Evolutionary conservation across 208 protist species (phyloP).

Genomic region (Spongospora subterranea): DNA sequence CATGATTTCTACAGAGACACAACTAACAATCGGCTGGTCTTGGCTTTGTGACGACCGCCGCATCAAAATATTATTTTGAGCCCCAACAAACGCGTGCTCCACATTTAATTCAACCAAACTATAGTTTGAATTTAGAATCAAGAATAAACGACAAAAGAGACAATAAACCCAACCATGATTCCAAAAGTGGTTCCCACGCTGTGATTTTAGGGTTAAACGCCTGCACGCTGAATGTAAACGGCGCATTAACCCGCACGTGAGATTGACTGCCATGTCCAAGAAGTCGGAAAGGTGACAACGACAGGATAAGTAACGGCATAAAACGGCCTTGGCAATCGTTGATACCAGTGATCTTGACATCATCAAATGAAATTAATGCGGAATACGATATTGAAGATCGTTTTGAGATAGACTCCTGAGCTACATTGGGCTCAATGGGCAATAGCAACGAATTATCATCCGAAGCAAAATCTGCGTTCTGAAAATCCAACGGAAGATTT

Average conservation of each 20-base stretch:
- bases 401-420: background rate
- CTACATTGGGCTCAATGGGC: background rate
- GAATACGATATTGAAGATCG: background rate
- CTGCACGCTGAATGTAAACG: background rate
- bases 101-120: background rate
- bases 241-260: background rate
- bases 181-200: conserved; percentile 23
- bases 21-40: background rate
- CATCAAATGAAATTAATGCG: background rate
- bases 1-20: background rate
- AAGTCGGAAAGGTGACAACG: background rate
- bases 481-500: background rate
- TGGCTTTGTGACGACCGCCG: background rate
- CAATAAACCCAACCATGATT: background rate
- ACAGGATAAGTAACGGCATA: background rate
- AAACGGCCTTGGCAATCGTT: conserved; percentile 19
- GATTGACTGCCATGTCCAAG: background rate
- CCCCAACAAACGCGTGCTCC: background rate
- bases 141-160: background rate
- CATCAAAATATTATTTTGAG: background rate
- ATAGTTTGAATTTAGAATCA: background rate
- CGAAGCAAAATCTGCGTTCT: too few species aligned
- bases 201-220: conserved; percentile 28
- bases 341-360: conserved; percentile 14
- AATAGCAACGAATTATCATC: background rate